Conservation (phyloP, 2,329 filamentous ascomycete species). For the Myriosclerotinia scirpicola region DNA sequence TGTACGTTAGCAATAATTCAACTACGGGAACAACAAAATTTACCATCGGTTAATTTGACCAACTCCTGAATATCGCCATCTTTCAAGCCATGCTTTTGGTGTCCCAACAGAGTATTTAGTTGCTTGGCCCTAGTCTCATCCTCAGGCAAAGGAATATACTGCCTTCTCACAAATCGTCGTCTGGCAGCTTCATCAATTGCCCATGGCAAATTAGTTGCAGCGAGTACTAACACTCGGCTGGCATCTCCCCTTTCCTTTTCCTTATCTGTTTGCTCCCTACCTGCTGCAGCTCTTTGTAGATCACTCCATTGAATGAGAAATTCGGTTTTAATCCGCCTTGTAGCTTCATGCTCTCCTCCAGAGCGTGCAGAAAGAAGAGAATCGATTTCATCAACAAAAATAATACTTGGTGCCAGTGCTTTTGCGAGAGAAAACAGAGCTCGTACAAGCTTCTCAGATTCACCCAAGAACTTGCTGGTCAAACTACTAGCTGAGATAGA, state of each 20-base stretch:
- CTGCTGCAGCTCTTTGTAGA: slow-evolving; percentile 85
- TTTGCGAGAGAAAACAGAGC: slow-evolving; percentile 91
- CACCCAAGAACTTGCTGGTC: slow-evolving; percentile 93
- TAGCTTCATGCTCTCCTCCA: slow-evolving; percentile 89
- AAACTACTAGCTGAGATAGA: slow-evolving; percentile 93
- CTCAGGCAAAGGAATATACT: slow-evolving; percentile 95
- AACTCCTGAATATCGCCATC: slow-evolving; percentile 70
- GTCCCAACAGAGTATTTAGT: slow-evolving; percentile 73
- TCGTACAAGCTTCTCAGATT: slow-evolving; percentile 93
- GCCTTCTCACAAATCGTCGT: slow-evolving; percentile 83
- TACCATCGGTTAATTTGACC: slow-evolving; percentile 72
- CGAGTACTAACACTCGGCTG: slow-evolving; percentile 85
- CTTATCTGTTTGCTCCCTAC: slow-evolving; percentile 66
- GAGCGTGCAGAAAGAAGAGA: slow-evolving; percentile 83
- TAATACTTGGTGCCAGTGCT: slow-evolving; percentile 86
- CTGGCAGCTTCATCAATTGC: slow-evolving; percentile 95
- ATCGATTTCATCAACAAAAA: slow-evolving; percentile 98
- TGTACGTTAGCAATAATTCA: slow-evolving; percentile 24
- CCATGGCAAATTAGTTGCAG: slow-evolving; percentile 95
- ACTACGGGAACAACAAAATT: slow-evolving; percentile 19
- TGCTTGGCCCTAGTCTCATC: slow-evolving; percentile 77
- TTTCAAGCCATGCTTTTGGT: slow-evolving; percentile 70
- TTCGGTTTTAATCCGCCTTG: slow-evolving; percentile 92
- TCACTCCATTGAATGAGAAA: slow-evolving; percentile 98
- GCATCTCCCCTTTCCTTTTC: slow-evolving; percentile 76